A percentile compares a stretch with the other conserved stretches of the same genome.
Evolutionary conservation across 805 yeast species (phyloP).

Genomic region (Tetrapisispora phaffii): DNA sequence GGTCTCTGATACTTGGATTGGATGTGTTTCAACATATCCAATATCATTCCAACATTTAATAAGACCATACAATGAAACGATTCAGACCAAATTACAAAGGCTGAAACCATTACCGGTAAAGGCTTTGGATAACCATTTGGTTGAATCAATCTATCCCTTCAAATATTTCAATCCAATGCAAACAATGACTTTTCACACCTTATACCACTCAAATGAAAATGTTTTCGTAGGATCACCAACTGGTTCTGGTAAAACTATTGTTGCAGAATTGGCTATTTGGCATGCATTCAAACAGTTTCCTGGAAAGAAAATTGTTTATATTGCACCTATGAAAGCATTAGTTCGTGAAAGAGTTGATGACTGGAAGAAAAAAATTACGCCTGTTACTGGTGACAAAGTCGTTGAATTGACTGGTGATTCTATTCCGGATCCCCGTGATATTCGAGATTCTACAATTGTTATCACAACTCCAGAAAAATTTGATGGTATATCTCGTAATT

Average conservation of each 20-base stretch:
- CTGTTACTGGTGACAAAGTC: constrained; percentile 84
- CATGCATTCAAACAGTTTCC: constrained; percentile 83
- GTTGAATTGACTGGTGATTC: constrained; percentile 91
- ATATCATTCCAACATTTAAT: constrained; percentile 86
- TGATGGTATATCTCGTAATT: constrained; percentile 92
- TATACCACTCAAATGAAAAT: constrained; percentile 69
- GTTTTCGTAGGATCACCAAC: constrained; percentile 96
- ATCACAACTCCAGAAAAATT: constrained; percentile 95
- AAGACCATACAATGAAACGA: constrained; percentile 77
- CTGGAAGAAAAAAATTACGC: constrained; percentile 66
- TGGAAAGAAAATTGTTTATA: constrained; percentile 76
- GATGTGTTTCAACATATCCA: constrained; percentile 64
- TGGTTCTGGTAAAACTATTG: constrained; percentile 96
- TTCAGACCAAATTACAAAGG: constrained; percentile 69
- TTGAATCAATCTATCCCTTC: constrained; percentile 70
- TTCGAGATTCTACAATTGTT: constrained; percentile 70
- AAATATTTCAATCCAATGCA: constrained; percentile 96
- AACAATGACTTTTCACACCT: constrained; percentile 87
- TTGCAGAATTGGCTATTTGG: constrained; percentile 96
- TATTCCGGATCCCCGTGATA: constrained; percentile 77
- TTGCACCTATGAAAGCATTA: constrained; percentile 87
- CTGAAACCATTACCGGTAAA: constrained; percentile 78
- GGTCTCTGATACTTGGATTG: constrained; percentile 82
- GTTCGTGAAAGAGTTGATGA: constrained; percentile 96
- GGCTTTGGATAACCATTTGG: constrained; percentile 59